Base-by-base conservation (phyloP, 2,329 filamentous ascomycete species). In the Akanthomyces uredinophilus region DNA sequence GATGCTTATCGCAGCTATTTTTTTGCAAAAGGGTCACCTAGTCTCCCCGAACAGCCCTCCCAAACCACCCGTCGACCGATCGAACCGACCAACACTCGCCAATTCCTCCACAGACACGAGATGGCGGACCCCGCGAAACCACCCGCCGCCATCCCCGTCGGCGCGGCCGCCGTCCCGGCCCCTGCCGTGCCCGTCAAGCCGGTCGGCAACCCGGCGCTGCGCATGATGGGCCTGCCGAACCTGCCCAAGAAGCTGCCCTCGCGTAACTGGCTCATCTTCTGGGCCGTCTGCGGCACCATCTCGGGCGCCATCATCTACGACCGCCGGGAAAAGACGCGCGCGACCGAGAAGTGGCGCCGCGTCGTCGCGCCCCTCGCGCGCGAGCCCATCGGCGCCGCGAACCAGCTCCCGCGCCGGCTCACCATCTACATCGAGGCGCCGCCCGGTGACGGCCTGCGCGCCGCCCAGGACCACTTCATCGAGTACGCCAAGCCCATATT, bases 191-290 rank as follows among this genome's bases (percentile, higher is more conserved):
- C 37, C 37, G 13, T 39, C 37, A 39, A 39, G 69, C 63, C 32
- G 65, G 70, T 67, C 29, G 80, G 83, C 55, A 94, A 94, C 76
- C 89, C 88, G 49, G 89, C 87, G 60, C 84, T 91, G 69, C 85
- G 85, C 66, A 90, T 91, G 83, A 86, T 95, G 78, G 94, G 94
- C 62, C 80, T 99, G 63, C 94, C 94, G 56, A 90, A 88, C 67
- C 85, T 97, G 64, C 89, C 90, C 64, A 83, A 87, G 68, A 92
- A 87, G 75, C 86, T 99, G 20, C 95, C 95, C 8, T 98, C 94
- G 20, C 90, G 95, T 65, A 98, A 98, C 74, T 99, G 95, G 95
- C 86, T 95, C 77, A 97, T 99, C 70, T 99, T 99, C 79, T 87
- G 93, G 75, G 82, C 89, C 52, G 75, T 98, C 61, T 88, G 89